Conservation (phyloP, 2,329 filamentous ascomycete species). For the Xylariaceae sp. region DNA sequence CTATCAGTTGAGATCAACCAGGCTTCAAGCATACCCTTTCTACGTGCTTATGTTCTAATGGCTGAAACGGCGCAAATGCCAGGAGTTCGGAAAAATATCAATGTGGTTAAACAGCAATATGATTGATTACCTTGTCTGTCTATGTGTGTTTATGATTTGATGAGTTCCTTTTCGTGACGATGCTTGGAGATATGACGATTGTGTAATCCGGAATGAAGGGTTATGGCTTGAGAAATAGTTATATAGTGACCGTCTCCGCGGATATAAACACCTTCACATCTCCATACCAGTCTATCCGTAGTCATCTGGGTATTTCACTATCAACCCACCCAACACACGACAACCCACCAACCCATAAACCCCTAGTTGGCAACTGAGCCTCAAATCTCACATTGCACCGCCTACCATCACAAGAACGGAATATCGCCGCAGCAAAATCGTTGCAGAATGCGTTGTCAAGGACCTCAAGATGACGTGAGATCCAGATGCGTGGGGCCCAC, state of each 20-base stretch:
- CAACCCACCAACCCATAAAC: no score
- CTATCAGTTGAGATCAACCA: background rate
- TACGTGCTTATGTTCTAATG: conserved; percentile 2
- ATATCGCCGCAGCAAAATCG: no score
- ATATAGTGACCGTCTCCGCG: background rate
- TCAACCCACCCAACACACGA: background rate
- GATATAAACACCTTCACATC: background rate
- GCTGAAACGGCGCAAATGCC: background rate
- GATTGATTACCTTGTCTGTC: background rate
- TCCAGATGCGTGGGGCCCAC: no score
- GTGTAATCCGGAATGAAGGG: no score
- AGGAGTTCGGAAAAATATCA: conserved; percentile 10
- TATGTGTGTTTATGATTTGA: background rate
- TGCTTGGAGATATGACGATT: no score
- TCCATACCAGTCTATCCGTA: background rate
- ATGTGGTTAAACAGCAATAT: background rate
- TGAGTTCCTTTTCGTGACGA: no score
- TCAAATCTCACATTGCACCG: no score
- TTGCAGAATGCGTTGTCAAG: no score
- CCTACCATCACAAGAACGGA: no score
- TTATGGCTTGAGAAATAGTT: background rate
- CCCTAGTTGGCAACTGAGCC: no score
- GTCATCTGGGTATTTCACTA: no score
- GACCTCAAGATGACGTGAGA: no score
- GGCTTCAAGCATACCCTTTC: background rate